These are phyloP conservation scores for Umbelopsis sp. DNA, from an alignment of 192 early-diverging fungal species.

Conservation along the genomic window DNA sequence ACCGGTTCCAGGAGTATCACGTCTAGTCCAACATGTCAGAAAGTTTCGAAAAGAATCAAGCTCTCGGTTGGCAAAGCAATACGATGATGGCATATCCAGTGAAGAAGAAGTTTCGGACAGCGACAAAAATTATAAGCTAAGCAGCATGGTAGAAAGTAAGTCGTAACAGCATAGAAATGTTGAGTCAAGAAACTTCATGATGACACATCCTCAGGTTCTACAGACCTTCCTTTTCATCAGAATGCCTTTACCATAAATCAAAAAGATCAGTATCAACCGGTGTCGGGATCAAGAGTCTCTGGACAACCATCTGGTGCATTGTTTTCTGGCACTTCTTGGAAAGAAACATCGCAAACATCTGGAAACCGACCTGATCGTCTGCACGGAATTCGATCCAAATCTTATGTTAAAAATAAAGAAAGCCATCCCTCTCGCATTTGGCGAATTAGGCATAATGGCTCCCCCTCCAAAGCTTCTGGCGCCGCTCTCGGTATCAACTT, in stretches of 20 bases:
- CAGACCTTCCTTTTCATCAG: background rate
- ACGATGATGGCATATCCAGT: constrained; percentile 2
- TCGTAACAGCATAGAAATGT: too few species aligned
- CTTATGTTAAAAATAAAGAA: background rate
- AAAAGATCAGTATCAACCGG: background rate
- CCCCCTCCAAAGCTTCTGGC: background rate
- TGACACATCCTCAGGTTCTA: background rate
- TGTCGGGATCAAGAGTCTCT: background rate
- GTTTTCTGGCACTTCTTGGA: background rate
- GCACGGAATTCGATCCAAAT: constrained; percentile 1
- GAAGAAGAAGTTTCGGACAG: constrained; percentile 20
- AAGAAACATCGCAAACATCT: background rate
- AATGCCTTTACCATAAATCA: background rate
- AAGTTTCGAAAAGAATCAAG: constrained; percentile 10
- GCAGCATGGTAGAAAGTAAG: background rate
- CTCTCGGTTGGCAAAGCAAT: background rate
- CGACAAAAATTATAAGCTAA: constrained; percentile 19
- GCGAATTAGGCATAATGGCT: background rate
- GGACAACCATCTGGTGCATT: background rate
- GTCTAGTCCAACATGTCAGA: background rate
- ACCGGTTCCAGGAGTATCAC: constrained; percentile 2
- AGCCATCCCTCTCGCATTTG: background rate
- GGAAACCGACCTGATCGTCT: background rate
- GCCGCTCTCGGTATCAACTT: constrained; percentile 2
- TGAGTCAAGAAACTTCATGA: background rate